phyloP scores from a whole-genome alignment of 2,329 filamentous ascomycete species.

The Colletotrichum sp. region DNA sequence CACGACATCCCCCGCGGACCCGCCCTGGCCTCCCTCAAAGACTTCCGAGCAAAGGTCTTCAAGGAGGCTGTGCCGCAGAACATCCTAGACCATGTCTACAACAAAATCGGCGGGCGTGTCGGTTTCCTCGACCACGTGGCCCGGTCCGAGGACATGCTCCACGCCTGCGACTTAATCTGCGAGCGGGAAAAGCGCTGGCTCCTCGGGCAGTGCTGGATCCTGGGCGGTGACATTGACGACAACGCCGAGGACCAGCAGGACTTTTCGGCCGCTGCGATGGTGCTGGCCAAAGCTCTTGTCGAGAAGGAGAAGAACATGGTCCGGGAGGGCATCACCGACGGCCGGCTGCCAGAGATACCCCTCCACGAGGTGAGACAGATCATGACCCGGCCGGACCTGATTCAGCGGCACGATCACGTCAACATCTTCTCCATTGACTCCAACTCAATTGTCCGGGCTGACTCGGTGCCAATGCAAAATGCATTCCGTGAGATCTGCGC shows the following conservation, averaged over 20 bases:
- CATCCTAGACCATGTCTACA: constrained; percentile 79
- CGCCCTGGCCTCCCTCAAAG: constrained; percentile 77
- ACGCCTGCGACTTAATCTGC: constrained; percentile 76
- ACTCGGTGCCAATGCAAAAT: constrained; percentile 94
- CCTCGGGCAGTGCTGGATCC: constrained; percentile 76
- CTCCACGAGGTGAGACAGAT: constrained; percentile 86
- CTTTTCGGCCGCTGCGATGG: constrained; percentile 87
- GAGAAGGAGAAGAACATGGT: constrained; percentile 72
- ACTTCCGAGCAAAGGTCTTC: constrained; percentile 81
- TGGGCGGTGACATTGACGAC: constrained; percentile 82
- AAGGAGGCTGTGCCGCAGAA: constrained; percentile 61
- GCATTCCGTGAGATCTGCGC: constrained; percentile 87
- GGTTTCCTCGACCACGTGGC: constrained; percentile 90
- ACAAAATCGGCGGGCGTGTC: constrained; percentile 84
- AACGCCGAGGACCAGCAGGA: constrained; percentile 99
- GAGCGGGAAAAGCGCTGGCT: constrained; percentile 77
- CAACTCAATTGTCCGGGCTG: constrained; percentile 86
- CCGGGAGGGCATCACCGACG: constrained; percentile 1
- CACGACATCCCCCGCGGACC: constrained; percentile 80
- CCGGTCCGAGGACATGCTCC: constrained; percentile 81
- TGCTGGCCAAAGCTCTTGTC: constrained; percentile 89
- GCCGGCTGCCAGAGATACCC: constrained; percentile 39
- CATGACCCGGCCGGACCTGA: constrained; percentile 96
- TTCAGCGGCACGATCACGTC: constrained; percentile 87
- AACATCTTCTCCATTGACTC: constrained; percentile 96